These are phyloP conservation scores for Prunus fruticosa DNA, from an alignment of 306 rosid species.

Conservation along the genomic window DNA sequence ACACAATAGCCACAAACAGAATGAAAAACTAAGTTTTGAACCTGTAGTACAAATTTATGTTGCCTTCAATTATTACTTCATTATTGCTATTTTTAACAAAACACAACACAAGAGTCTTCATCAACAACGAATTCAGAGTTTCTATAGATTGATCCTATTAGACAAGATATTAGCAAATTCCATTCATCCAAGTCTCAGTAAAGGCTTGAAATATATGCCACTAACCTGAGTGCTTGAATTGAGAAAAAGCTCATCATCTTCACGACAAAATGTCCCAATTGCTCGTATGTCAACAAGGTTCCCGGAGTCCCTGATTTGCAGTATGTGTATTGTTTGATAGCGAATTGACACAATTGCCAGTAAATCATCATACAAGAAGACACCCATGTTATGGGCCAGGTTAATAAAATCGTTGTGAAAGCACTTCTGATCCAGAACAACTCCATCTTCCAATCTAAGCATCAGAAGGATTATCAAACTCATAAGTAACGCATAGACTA, in stretches of 20 bases:
- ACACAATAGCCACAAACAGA: background rate
- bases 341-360: slow-evolving; percentile 95
- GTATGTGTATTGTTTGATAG: slow-evolving; percentile 77
- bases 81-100: background rate
- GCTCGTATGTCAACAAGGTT: slow-evolving; percentile 79
- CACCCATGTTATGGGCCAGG: slow-evolving; percentile 83
- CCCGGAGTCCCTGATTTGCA: slow-evolving; percentile 91
- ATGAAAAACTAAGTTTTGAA: background rate
- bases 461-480: slow-evolving; percentile 15
- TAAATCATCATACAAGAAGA: slow-evolving; percentile 92
- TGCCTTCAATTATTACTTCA: background rate
- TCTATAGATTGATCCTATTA: background rate
- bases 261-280: slow-evolving; percentile 83
- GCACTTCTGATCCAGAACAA: slow-evolving; percentile 70
- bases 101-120: background rate
- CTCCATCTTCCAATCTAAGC: slow-evolving; percentile 86
- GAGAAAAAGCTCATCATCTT: slow-evolving; percentile 93
- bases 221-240: slow-evolving; percentile 70
- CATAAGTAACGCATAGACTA: background rate
- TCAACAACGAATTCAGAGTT: background rate
- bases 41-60: background rate
- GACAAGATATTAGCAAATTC: slow-evolving; percentile 2
- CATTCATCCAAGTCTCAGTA: slow-evolving; percentile 3
- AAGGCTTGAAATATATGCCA: slow-evolving; percentile 16
- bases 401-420: slow-evolving; percentile 82